Evolutionary conservation across 257 asterid genomes (phyloP), one percentile per base, ranked within the genome.

Genomic region (Forsythia viridissima): DNA sequence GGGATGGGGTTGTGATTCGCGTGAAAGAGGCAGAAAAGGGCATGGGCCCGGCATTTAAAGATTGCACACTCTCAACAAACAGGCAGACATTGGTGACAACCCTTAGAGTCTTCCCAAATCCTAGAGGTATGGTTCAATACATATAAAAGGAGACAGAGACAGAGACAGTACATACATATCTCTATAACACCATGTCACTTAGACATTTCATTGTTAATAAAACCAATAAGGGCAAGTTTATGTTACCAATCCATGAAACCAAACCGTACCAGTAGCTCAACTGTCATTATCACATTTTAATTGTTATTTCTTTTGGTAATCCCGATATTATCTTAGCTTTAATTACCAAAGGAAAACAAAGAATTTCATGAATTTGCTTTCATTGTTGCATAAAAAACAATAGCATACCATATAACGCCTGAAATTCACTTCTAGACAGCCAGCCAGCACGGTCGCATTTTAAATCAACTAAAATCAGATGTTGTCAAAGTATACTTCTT

Each of bases 381-480:
- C 40, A 51, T 30, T 63, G 69, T 55, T 41, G 13, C 66, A 34
- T 30, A 39, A 38, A 7, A 72, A 57, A 72, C 46, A 66, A 65
- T 51, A 21, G 65, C 18, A 67, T 48, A 65, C 66, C 59, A 43
- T 66, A 18, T 5, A 8, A 70, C 37, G 41, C 80, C 80, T 36
- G 75, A 73, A 71, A 61, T 11, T 74, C 69, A 41, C 46, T 4
- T 74, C 75, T 21, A 75, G 24, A 11, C 57, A 63, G 69, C 52
- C 55, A 38, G 43, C 52, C 18, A 52, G 18, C 51, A 18, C 43
- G 10, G 59, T 30, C 34, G 67, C 15, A 63, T 51, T 40, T 78
- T 51, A 43, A 73, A 39, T 61, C 75, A 77, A 36, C 74, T 80
- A 76, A 74, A 44, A 63, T 37, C 75, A 79, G 41, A 36, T 39